Conservation (phyloP, 768 basidiomycete genomes). For the Favolaschia claudopus region DNA sequence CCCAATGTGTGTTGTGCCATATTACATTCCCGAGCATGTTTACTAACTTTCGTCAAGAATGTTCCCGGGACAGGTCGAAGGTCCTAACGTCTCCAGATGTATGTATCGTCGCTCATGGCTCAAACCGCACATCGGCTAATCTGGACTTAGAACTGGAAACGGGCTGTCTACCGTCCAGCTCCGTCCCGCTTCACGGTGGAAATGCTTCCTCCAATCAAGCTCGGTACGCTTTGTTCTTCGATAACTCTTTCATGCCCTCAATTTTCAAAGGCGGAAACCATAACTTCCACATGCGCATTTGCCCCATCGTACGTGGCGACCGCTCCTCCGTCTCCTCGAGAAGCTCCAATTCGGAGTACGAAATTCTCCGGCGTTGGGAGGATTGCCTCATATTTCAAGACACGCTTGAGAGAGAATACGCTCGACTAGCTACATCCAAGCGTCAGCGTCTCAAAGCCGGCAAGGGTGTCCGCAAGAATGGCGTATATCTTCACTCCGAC, state of each 20-base stretch:
- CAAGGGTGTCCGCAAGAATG: constrained; percentile 78
- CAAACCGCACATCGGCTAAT: neutral
- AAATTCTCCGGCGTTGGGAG: constrained; percentile 84
- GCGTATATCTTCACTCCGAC: constrained; percentile 69
- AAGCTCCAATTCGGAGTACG: constrained; percentile 59
- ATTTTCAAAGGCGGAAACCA: constrained; percentile 55
- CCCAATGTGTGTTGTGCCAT: neutral
- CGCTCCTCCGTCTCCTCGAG: constrained; percentile 48
- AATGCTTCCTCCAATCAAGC: constrained; percentile 64
- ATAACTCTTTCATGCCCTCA: neutral
- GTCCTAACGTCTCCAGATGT: constrained; percentile 36
- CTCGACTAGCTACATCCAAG: constrained; percentile 68
- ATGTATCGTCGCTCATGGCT: neutral
- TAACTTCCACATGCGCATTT: constrained; percentile 70
- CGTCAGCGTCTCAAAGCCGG: constrained; percentile 71
- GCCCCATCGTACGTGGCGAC: constrained; percentile 48
- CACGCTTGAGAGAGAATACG: constrained; percentile 70
- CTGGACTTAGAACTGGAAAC: constrained; percentile 58
- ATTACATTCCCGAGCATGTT: neutral
- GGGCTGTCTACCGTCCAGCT: constrained; percentile 65
- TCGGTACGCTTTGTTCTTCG: constrained; percentile 46
- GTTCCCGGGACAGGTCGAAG: constrained; percentile 32
- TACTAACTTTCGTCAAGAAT: constrained; percentile 16
- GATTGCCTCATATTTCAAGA: constrained; percentile 84
- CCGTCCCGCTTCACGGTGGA: constrained; percentile 68